Evolutionary conservation across 352 stramenopile genomes (phyloP).

Genomic region (Hyphochytrium catenoides): DNA sequence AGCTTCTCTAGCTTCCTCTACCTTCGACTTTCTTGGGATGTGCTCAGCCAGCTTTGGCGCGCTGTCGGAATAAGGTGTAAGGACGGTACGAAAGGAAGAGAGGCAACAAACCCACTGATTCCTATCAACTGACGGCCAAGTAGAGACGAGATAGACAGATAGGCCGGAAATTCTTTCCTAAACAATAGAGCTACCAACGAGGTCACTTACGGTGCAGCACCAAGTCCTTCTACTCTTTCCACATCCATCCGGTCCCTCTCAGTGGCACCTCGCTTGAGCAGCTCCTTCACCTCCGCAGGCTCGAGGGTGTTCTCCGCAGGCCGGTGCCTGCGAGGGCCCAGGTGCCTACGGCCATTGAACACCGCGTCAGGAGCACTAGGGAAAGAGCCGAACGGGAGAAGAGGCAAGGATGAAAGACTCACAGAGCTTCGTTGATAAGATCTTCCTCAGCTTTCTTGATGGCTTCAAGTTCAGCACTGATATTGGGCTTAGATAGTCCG

Average conservation of each 20-base stretch:
- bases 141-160: no score
- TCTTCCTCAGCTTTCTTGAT: constrained; percentile 61
- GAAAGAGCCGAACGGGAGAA: not conserved
- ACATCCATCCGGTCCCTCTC: constrained; percentile 32
- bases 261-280: constrained; percentile 43
- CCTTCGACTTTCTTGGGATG: constrained; percentile 9
- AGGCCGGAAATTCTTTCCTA: no score
- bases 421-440: constrained; percentile 65
- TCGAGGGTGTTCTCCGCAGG: constrained; percentile 25
- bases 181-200: constrained; percentile 19
- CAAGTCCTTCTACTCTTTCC: constrained; percentile 58
- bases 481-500: constrained; percentile 6
- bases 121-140: no score
- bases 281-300: constrained; percentile 49
- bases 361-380: not conserved
- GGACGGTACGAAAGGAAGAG: no score
- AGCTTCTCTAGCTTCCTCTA: constrained; percentile 40
- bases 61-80: no score
- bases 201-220: constrained; percentile 27
- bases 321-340: constrained; percentile 23
- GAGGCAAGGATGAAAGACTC: no score
- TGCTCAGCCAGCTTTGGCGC: constrained; percentile 6
- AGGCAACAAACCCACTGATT: no score
- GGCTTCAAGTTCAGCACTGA: constrained; percentile 23
- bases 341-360: constrained; percentile 16